Percentiles rank a stretch among this genome's conserved stretches.
Conservation (phyloP, 2,329 filamentous ascomycete species). For the Cucurbitaria berberidis region DNA sequence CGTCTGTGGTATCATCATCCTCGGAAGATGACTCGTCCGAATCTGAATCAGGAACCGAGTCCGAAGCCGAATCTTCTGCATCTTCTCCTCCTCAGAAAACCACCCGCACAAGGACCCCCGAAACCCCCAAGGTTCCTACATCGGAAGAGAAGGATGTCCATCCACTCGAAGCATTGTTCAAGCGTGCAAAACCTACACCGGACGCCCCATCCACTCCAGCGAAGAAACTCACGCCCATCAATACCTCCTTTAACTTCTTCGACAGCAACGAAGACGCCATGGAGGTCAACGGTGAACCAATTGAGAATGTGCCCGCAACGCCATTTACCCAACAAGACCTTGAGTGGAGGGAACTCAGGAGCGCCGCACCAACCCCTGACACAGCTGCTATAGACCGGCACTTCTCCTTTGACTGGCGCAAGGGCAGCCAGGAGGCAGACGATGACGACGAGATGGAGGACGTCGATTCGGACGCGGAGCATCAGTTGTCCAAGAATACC, state of each 20-base stretch:
- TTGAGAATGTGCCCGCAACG: slow-evolving; percentile 67
- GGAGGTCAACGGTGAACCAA: slow-evolving; percentile 45
- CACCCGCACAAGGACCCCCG: slow-evolving; percentile 17
- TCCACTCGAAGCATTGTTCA: slow-evolving; percentile 91
- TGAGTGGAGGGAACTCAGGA: slow-evolving; percentile 75
- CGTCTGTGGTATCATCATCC: slow-evolving; percentile 47
- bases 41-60: slow-evolving; percentile 23
- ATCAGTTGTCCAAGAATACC: slow-evolving; percentile 40
- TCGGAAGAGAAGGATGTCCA: slow-evolving; percentile 63
- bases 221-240: slow-evolving; percentile 51
- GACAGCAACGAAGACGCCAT: slow-evolving; percentile 51
- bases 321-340: slow-evolving; percentile 83
- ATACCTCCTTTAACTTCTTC: slow-evolving; percentile 81
- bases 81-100: slow-evolving; percentile 20
- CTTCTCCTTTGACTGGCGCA: slow-evolving; percentile 60
- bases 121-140: slow-evolving; percentile 20
- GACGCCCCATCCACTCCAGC: slow-evolving; percentile 42
- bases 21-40: slow-evolving; percentile 37
- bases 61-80: slow-evolving; percentile 19
- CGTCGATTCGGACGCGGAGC: slow-evolving; percentile 26
- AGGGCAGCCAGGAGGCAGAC: slow-evolving; percentile 52
- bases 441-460: slow-evolving; percentile 52
- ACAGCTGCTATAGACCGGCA: slow-evolving; percentile 76
- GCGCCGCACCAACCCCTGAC: slow-evolving; percentile 92
- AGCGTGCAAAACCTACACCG: slow-evolving; percentile 62